Evolutionary conservation across 495 filamentous ascomycete species (phyloP).

Genomic region (Tuber melanosporum): DNA sequence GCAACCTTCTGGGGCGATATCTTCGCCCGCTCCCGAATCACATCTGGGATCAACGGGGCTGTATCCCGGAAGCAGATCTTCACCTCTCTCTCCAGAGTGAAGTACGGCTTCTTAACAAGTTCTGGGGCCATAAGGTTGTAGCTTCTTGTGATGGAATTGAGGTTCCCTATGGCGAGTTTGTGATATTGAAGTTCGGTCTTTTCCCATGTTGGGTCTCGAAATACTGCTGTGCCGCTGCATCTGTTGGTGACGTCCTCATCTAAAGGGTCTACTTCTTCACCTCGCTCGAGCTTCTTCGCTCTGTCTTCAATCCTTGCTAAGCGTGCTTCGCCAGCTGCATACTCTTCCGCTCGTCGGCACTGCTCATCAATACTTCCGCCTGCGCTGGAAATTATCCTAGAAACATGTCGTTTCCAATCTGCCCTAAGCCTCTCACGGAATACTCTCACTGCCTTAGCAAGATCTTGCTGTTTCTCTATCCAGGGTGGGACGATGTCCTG

Average conservation of each 20-base stretch:
- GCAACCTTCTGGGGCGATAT: slow-evolving; percentile 43
- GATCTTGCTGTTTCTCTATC: slow-evolving; percentile 97
- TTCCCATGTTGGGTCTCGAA: slow-evolving; percentile 63
- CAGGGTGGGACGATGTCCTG: slow-evolving; percentile 78
- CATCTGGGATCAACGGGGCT: slow-evolving; percentile 63
- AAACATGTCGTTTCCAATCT: slow-evolving; percentile 85
- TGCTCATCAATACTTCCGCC: slow-evolving; percentile 74
- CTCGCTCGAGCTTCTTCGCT: slow-evolving; percentile 47
- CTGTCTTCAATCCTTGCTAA: slow-evolving; percentile 42
- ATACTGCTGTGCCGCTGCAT: slow-evolving; percentile 43
- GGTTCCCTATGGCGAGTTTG: slow-evolving; percentile 65
- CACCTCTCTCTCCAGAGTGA: slow-evolving; percentile 75
- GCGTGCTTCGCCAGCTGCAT: slow-evolving; percentile 64
- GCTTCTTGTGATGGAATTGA: slow-evolving; percentile 74
- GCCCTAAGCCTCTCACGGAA: slow-evolving; percentile 69
- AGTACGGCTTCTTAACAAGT: slow-evolving; percentile 89
- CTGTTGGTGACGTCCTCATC: slow-evolving; percentile 32
- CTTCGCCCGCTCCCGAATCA: slow-evolving; percentile 64
- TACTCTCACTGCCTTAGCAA: slow-evolving; percentile 58
- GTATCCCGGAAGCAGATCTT: slow-evolving; percentile 75
- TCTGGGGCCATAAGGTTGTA: slow-evolving; percentile 94
- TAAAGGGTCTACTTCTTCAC: slow-evolving; percentile 46
- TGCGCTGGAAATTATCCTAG: slow-evolving; percentile 67
- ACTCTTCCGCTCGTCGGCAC: slow-evolving; percentile 62
- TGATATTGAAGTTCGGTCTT: slow-evolving; percentile 68